Evolutionary conservation across 2,329 filamentous ascomycete genomes (phyloP).

Genomic region (Penicillium sp.): DNA sequence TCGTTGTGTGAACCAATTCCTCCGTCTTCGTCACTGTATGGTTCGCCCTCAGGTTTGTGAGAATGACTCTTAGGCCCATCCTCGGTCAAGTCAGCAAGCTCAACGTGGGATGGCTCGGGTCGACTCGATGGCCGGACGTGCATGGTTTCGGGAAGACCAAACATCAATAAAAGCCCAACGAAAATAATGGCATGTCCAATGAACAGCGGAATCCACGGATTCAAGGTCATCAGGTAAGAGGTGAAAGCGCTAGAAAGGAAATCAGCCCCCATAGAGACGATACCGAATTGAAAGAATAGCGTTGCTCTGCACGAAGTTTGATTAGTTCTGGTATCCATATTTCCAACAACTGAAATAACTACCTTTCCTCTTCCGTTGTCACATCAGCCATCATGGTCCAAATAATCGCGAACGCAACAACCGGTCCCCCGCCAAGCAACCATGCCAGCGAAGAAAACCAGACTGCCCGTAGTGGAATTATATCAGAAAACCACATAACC

Average conservation of each 20-base stretch:
- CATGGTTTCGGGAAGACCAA: conserved; percentile 43
- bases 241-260: conserved; percentile 40
- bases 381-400: conserved; percentile 55
- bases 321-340: neutral
- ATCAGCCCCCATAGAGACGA: conserved; percentile 42
- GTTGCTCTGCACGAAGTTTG: conserved; percentile 29
- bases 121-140: conserved; percentile 23
- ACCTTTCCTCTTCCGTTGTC: conserved; percentile 48
- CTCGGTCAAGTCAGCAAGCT: conserved; percentile 30
- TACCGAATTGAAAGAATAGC: conserved; percentile 44
- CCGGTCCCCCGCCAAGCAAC: conserved; percentile 50
- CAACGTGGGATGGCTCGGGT: conserved; percentile 22
- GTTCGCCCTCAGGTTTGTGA: conserved; percentile 2
- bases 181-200: conserved; percentile 36
- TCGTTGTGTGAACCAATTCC: conserved; percentile 15
- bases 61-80: neutral
- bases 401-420: conserved; percentile 49
- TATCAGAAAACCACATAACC: conserved; percentile 40
- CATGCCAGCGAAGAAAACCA: conserved; percentile 51
- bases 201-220: conserved; percentile 44
- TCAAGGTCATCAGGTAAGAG: conserved; percentile 42
- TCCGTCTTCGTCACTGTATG: conserved; percentile 18
- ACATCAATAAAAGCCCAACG: conserved; percentile 32
- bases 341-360: conserved; percentile 16
- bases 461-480: conserved; percentile 48